phyloP scores from a whole-genome alignment of 306 rosid genomes.

The Coriaria nepalensis region DNA sequence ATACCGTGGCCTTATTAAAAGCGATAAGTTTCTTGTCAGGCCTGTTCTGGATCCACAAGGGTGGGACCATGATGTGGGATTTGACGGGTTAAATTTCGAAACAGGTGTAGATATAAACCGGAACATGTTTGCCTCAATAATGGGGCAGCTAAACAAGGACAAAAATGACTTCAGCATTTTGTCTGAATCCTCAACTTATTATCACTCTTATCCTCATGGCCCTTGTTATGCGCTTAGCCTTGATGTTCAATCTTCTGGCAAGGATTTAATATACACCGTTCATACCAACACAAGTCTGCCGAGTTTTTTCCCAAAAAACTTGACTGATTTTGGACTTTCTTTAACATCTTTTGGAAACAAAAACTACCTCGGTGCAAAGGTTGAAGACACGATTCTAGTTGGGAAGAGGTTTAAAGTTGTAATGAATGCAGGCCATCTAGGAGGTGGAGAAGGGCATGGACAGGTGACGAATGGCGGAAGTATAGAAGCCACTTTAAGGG shows the following conservation, averaged over 20 bases:
- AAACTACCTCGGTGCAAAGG: conserved; percentile 62
- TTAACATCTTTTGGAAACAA: conserved; percentile 62
- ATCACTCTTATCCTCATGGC: conserved; percentile 38
- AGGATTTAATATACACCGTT: conserved; percentile 52
- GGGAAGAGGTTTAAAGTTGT: conserved; percentile 77
- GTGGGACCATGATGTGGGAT: conserved; percentile 91
- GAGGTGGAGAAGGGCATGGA: conserved; percentile 31
- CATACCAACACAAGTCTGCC: conserved; percentile 54
- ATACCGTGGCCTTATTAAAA: conserved; percentile 57
- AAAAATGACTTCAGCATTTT: conserved; percentile 67
- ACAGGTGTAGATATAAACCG: conserved; percentile 40
- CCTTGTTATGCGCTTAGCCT: conserved; percentile 50
- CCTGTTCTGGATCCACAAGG: conserved; percentile 96
- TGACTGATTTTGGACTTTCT: conserved; percentile 65
- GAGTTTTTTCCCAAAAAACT: conserved; percentile 37
- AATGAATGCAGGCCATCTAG: conserved; percentile 52
- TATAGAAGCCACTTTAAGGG: conserved; percentile 58
- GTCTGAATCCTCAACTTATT: conserved; percentile 71
- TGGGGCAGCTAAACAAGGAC: conserved; percentile 77
- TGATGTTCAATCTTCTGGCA: conserved; percentile 74
- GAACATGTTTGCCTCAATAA: conserved; percentile 37
- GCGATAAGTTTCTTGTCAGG: conserved; percentile 69
- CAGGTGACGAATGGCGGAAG: conserved; percentile 77
- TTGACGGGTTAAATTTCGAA: conserved; percentile 85
- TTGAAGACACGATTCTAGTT: conserved; percentile 63